phyloP scores from a whole-genome alignment of 2,329 filamentous ascomycete species.

The Didymella pinodella region DNA sequence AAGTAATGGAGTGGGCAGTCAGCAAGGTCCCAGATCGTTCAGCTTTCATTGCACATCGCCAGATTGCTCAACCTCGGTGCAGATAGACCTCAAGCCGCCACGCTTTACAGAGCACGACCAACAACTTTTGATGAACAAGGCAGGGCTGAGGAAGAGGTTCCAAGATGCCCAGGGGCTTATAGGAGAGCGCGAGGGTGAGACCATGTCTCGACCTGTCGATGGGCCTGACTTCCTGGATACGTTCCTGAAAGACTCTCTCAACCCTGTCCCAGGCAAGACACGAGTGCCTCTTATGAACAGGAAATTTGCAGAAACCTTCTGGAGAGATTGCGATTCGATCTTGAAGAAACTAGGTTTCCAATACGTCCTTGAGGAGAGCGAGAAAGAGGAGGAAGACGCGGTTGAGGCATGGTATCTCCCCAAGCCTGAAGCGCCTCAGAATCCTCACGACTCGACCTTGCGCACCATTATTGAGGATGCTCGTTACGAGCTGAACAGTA shows the following conservation, averaged over 20 bases:
- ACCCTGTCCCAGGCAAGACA: slow-evolving; percentile 59
- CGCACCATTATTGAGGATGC: slow-evolving; percentile 63
- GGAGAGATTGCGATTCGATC: slow-evolving; percentile 66
- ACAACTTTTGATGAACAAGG: slow-evolving; percentile 62
- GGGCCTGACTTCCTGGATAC: slow-evolving; percentile 64
- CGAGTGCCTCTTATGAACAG: slow-evolving; percentile 68
- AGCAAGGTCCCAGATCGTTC: slow-evolving; percentile 37
- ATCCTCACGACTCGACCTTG: slow-evolving; percentile 33
- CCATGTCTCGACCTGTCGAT: slow-evolving; percentile 61
- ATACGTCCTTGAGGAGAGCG: slow-evolving; percentile 42
- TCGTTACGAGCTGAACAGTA: slow-evolving; percentile 63
- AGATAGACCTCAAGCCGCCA: slow-evolving; percentile 62
- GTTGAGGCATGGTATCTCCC: slow-evolving; percentile 47
- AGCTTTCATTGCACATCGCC: slow-evolving; percentile 66
- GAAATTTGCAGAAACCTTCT: slow-evolving; percentile 69
- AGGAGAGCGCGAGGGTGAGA: slow-evolving; percentile 63
- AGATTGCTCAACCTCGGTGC: slow-evolving; percentile 63
- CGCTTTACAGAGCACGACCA: slow-evolving; percentile 59
- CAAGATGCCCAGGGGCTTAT: slow-evolving; percentile 60
- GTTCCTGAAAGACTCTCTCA: slow-evolving; percentile 68
- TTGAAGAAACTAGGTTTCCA: slow-evolving; percentile 67
- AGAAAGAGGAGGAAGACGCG: slow-evolving; percentile 39
- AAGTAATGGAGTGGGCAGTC: slow-evolving; percentile 25
- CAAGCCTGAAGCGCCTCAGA: slow-evolving; percentile 29
- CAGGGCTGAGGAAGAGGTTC: slow-evolving; percentile 61